Conservation (phyloP, 768 basidiomycete genomes). For the Lactifluus piperatus region DNA sequence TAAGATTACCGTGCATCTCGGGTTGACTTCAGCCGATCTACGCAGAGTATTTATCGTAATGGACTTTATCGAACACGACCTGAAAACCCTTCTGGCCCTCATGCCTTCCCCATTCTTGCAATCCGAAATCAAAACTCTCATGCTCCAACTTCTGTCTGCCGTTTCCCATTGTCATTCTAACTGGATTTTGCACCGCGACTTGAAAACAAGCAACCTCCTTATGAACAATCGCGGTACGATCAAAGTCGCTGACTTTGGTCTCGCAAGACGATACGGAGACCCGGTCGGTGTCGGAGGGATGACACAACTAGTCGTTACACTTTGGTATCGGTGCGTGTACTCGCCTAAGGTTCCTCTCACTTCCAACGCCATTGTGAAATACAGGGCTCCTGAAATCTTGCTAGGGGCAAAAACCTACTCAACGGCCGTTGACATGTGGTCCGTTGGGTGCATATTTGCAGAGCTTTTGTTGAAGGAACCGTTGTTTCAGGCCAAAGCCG, state of each 20-base stretch:
- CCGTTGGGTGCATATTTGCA: conserved; percentile 96
- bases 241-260: conserved; percentile 97
- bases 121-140: conserved; percentile 95
- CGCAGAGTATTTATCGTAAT: conserved; percentile 95
- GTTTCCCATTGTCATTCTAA: conserved; percentile 90
- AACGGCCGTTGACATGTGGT: conserved; percentile 97
- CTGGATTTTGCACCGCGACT: conserved; percentile 96
- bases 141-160: conserved; percentile 89
- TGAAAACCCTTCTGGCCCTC: conserved; percentile 87
- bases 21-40: conserved; percentile 2
- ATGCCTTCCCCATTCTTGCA: conserved; percentile 97
- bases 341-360: conserved; percentile 9
- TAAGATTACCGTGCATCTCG: not conserved
- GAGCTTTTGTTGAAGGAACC: conserved; percentile 94
- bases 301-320: conserved; percentile 95
- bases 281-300: conserved; percentile 94
- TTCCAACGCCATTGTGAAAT: not conserved
- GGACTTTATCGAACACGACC: conserved; percentile 99
- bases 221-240: conserved; percentile 99
- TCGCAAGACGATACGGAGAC: conserved; percentile 93
- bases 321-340: conserved; percentile 87
- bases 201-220: conserved; percentile 94
- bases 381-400: conserved; percentile 89
- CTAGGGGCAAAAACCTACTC: conserved; percentile 90
- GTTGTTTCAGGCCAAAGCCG: conserved; percentile 94